Evolutionary conservation across 805 yeast genomes (phyloP).

Genomic region (Hanseniaspora meyeri): DNA sequence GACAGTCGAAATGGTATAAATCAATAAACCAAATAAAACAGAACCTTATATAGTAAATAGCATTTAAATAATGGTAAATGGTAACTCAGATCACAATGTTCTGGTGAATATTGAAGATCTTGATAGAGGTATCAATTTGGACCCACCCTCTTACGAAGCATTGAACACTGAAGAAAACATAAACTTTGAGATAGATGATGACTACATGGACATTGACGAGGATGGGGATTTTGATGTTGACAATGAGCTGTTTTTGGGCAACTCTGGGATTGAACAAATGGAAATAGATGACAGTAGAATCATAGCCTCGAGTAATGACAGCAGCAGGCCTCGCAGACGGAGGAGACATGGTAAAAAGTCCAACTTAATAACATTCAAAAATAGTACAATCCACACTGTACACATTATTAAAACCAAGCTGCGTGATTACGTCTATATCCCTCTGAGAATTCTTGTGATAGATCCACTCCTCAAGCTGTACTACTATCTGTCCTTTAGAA

Average conservation of each 20-base stretch:
- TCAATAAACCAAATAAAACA: neutral
- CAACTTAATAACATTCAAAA: neutral
- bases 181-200: neutral
- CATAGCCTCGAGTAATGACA: slow-evolving; percentile 17
- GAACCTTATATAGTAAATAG: neutral
- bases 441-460: slow-evolving; percentile 31
- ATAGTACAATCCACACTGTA: neutral
- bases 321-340: slow-evolving; percentile 17
- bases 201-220: neutral
- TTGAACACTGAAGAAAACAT: neutral
- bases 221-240: slow-evolving; percentile 3
- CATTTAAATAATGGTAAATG: neutral
- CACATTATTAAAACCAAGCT: slow-evolving; percentile 19
- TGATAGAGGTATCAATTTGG: slow-evolving; percentile 9
- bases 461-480: slow-evolving; percentile 38
- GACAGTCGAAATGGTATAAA: too few relatives aligned
- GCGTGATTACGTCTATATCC: slow-evolving; percentile 27
- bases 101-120: neutral
- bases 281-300: slow-evolving; percentile 20
- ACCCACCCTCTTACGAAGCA: slow-evolving; percentile 10
- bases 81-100: neutral
- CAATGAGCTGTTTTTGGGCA: neutral
- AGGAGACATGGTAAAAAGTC: neutral
- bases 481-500: slow-evolving; percentile 27
- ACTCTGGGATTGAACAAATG: neutral